These are phyloP conservation scores for Mortierella sp. DNA, from an alignment of 371 early-diverging fungal species.

Conservation along the genomic window DNA sequence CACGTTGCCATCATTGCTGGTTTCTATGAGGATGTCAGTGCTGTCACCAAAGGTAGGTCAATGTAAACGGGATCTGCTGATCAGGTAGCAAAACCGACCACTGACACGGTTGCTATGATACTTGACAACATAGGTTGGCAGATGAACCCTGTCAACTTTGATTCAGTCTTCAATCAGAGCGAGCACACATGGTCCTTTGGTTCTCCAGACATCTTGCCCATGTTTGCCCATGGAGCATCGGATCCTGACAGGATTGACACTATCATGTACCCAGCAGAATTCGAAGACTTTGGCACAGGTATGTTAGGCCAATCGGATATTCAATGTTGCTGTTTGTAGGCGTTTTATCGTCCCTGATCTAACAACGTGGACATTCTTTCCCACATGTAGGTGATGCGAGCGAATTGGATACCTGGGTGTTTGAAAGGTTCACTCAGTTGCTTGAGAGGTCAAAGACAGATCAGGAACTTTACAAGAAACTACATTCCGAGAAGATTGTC, in stretches of 20 bases:
- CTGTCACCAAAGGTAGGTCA: constrained; percentile 87
- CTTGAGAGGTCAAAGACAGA: constrained; percentile 69
- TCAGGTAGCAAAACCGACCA: not conserved
- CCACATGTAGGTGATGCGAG: constrained; percentile 72
- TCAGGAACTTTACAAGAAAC: constrained; percentile 59
- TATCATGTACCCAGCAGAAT: constrained; percentile 89
- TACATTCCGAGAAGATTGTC: constrained; percentile 82
- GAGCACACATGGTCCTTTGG: constrained; percentile 97
- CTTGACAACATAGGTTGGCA: constrained; percentile 85
- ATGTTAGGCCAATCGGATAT: not conserved
- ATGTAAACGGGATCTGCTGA: no score
- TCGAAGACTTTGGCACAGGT: constrained; percentile 89
- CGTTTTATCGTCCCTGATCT: not conserved
- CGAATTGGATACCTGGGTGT: constrained; percentile 91
- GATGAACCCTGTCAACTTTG: constrained; percentile 96
- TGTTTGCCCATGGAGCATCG: constrained; percentile 93
- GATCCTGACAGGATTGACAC: constrained; percentile 82
- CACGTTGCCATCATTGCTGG: constrained; percentile 98
- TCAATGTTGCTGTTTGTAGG: not conserved
- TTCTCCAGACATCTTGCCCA: constrained; percentile 95
- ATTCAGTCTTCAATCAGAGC: constrained; percentile 93
- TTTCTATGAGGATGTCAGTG: constrained; percentile 97
- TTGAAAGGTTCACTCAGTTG: constrained; percentile 68
- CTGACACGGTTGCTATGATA: not conserved
- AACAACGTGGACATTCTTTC: not conserved